Evolutionary conservation across 2,329 filamentous ascomycete genomes (phyloP).

Genomic region (Didymella exigua): DNA sequence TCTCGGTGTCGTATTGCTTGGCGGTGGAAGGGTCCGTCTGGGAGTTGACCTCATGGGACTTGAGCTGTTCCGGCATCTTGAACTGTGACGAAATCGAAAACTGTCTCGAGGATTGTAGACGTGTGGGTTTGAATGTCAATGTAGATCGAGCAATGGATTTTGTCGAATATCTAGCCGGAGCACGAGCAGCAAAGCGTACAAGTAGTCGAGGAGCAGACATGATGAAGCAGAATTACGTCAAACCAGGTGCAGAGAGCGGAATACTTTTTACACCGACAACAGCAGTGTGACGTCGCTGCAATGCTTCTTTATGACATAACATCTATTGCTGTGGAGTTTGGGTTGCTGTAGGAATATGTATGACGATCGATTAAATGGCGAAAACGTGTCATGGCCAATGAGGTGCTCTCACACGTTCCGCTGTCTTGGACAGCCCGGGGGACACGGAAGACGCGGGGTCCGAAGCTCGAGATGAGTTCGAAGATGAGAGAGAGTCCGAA

Average conservation of each 20-base stretch:
- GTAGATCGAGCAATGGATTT: constrained; percentile 10
- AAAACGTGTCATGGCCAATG: constrained; percentile 24
- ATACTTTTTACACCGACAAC: constrained; percentile 1
- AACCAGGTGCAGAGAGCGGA: background rate
- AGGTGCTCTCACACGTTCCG: background rate
- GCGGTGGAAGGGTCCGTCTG: constrained; percentile 54
- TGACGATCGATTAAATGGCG: constrained; percentile 30
- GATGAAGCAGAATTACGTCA: constrained; percentile 12
- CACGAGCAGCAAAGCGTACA: constrained; percentile 19
- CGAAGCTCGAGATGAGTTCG: background rate
- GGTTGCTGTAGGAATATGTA: constrained; percentile 27
- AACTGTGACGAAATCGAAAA: constrained; percentile 26
- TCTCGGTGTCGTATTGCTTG: constrained; percentile 56
- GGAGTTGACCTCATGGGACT: constrained; percentile 48
- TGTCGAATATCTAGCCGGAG: background rate
- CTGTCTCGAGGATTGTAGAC: constrained; percentile 8
- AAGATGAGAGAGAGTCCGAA: background rate
- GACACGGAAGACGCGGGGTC: constrained; percentile 5
- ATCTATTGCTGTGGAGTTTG: constrained; percentile 18
- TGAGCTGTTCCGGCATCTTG: constrained; percentile 55
- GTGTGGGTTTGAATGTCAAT: background rate
- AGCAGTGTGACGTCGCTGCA: constrained; percentile 29
- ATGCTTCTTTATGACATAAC: constrained; percentile 15
- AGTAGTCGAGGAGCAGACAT: constrained; percentile 28
- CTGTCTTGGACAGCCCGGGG: constrained; percentile 5